Base-by-base conservation (phyloP, 2,329 filamentous ascomycete species). In the Nothophaeocryptopus gaeumannii region DNA sequence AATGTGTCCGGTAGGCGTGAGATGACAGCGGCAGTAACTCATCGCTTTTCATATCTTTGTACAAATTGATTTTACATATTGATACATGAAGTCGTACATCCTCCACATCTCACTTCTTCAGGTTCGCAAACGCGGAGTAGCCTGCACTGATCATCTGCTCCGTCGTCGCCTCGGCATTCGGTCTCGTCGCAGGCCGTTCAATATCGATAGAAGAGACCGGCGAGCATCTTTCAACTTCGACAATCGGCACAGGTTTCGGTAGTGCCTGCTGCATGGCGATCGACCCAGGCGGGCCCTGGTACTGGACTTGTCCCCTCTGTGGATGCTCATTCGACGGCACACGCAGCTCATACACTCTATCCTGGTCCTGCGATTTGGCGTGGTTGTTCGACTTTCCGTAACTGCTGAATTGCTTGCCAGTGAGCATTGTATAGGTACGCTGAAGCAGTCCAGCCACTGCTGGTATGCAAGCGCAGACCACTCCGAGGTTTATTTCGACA, bases 381-480 rank as follows among this genome's bases (percentile, higher is more conserved):
- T 26, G 20, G 26, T 43, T 52, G 12, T 38, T 39, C 40, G 34
- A 44, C 31, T 47, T 45, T 32, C 47, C 50, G 26, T 47, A 51
- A 2, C 40, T 57, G 9, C 36, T 50, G 48, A 57, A 51, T 10
- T 49, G 30, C 13, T 45, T 47, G 29, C 54, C 54, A 5, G 54
- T 54, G 10, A 43, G 31, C 13, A 49, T 39, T 13, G 45, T 51
- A 32, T 53, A 55, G 2, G 40, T 20, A 29, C 55, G 45, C 26
- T 58, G 54, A 7, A 59, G 34, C 2, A 59, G 50, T 12, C 56
- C 56, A 14, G 58, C 54, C 10, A 59, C 50, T 5, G 51, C 54
- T 1, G 59, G 59, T 38, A 62, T 58, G 50, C 59, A 62, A 10
- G 58, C 56, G 46, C 58, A 62, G 20, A 60, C 47, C 13, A 60